Evolutionary conservation across 1,284 basidiomycete species (phyloP), one percentile per base, ranked within the genome.

Genomic region (Microbotryum lychnidis-dioicae): DNA sequence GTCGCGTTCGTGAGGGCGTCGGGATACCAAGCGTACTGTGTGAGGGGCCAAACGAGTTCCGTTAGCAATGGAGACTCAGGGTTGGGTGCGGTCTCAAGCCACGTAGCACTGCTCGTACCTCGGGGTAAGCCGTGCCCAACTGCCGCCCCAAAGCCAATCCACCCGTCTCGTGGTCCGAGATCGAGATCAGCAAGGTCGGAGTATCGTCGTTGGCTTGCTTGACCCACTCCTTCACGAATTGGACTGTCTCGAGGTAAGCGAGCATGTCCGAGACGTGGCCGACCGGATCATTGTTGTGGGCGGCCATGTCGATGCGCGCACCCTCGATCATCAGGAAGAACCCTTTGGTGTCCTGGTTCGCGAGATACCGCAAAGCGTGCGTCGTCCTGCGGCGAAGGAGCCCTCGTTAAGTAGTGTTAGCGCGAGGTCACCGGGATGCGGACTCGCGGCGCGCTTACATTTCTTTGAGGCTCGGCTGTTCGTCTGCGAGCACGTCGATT

Each of bases 111-210:
- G 37, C 37, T 42, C 37, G 37, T 42, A 42, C 37, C n/a, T 69
- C 69, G 1, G 73, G 76, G 55, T 76, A 76, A 14, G 66, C 65
- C 4, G 58, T 50, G 5, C 59, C 68, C 8, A 77, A 63, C 57
- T 77, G 76, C 45, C 75, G 56, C 1, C 75, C 76, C 1, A 77
- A 58, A 3, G 75, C 66, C 4, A 77, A 58, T 0, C 76, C 76
- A 20, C 76, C 76, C 9, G 76, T 77, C 61, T 77, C 76, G 65
- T 77, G 76, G 52, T 77, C 76, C 16, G 71, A 72, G 4, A 75
- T 74, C 14, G 72, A 73, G 55, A 76, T 73, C 27, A 77, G 61
- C 37, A 77, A 46, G 27, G 75, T 73, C 45, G 71, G 64, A 54
- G 68, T 72, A 16, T 61, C 62, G 29, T 66, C 68, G 61, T 72